These are phyloP conservation scores for Microcos paniculata DNA, from an alignment of 345 rosid species.

Conservation along the genomic window DNA sequence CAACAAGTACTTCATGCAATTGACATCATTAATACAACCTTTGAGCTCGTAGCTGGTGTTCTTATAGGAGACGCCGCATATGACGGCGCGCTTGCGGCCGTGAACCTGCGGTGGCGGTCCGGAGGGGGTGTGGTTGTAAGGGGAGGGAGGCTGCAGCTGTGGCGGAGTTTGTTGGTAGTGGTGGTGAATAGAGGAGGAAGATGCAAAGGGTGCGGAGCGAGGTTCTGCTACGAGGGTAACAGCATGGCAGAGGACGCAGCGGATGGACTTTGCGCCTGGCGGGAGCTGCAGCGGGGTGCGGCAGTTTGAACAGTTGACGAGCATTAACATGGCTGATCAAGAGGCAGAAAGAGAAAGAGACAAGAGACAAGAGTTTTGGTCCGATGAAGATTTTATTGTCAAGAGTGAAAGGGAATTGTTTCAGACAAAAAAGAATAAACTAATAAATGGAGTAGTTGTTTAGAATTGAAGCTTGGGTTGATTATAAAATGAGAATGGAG, in stretches of 20 bases:
- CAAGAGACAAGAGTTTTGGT: too few species aligned
- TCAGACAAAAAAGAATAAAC: too few species aligned
- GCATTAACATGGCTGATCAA: conserved; percentile 33
- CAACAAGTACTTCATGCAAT: conserved; percentile 84
- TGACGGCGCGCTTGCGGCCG: conserved; percentile 79
- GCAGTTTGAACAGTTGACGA: conserved; percentile 76
- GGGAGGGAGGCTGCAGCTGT: conserved; percentile 28
- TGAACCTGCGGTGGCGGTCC: conserved; percentile 49
- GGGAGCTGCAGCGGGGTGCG: conserved; percentile 67
- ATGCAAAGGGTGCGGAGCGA: conserved; percentile 17
- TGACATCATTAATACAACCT: conserved; percentile 86
- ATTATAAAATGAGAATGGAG: background rate
- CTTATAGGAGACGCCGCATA: conserved; percentile 69
- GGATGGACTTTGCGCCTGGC: conserved; percentile 59
- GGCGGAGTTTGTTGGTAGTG: conserved; percentile 22
- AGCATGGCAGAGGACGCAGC: conserved; percentile 76
- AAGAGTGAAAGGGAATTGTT: background rate
- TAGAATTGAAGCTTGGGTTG: background rate
- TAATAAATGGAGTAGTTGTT: background rate
- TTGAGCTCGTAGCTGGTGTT: conserved; percentile 55
- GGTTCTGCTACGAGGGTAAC: conserved; percentile 43
- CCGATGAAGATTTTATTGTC: background rate
- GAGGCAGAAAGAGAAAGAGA: background rate
- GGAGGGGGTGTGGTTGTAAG: conserved; percentile 49
- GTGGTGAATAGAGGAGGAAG: conserved; percentile 9